These are phyloP conservation scores for Wickerhamiella azymoides DNA, from an alignment of 805 yeast genomes.

Conservation along the genomic window DNA sequence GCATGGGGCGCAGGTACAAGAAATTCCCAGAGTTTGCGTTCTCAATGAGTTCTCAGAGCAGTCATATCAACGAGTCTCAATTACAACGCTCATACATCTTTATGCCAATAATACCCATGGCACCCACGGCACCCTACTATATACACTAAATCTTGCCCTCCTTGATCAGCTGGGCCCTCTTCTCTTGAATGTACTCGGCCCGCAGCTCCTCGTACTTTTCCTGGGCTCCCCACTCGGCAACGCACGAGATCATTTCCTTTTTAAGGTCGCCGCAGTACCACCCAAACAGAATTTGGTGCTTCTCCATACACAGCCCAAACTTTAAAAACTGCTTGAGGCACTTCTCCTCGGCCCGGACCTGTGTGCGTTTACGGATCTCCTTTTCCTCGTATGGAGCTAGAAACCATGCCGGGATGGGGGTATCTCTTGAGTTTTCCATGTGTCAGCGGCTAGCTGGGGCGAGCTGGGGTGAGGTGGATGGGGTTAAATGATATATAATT, in stretches of 20 bases:
- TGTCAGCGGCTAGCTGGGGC: not conserved
- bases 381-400: slow-evolving; percentile 28
- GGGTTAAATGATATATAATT: no score
- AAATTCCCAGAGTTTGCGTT: no score
- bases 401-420: slow-evolving; percentile 26
- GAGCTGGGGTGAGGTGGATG: no score
- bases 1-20: not conserved
- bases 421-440: slow-evolving; percentile 9
- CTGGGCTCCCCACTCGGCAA: slow-evolving; percentile 24
- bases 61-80: no score
- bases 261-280: slow-evolving; percentile 27
- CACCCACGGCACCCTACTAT: not conserved
- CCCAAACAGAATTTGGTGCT: slow-evolving; percentile 25
- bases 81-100: no score
- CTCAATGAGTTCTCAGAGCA: no score
- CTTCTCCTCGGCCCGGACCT: slow-evolving; percentile 22
- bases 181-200: slow-evolving; percentile 21
- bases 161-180: slow-evolving; percentile 15
- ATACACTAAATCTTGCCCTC: slow-evolving; percentile 12
- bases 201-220: slow-evolving; percentile 22
- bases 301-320: slow-evolving; percentile 24
- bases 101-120: no score
- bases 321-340: slow-evolving; percentile 22
- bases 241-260: slow-evolving; percentile 24
- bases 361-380: slow-evolving; percentile 23